A percentile compares a stretch with the other conserved stretches of the same genome.
Evolutionary conservation across 768 basidiomycete genomes (phyloP).

Genomic region (Phaeolepiota aurea): DNA sequence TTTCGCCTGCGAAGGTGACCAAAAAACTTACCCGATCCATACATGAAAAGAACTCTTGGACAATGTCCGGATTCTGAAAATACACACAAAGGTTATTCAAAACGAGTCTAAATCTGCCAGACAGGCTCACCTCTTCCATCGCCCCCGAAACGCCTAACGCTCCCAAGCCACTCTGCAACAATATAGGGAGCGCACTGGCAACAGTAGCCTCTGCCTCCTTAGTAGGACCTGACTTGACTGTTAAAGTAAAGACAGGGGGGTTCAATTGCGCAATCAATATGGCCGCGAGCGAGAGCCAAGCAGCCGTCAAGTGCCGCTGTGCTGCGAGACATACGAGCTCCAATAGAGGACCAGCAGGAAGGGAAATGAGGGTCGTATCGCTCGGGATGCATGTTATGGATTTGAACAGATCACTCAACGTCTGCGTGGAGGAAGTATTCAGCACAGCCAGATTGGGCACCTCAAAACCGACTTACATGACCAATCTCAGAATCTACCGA

Average conservation of each 20-base stretch:
- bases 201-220: conserved; percentile 52
- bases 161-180: conserved; percentile 51
- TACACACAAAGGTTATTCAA: background rate
- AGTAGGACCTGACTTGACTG: conserved; percentile 44
- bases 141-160: conserved; percentile 47
- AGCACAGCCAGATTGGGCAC: conserved; percentile 2
- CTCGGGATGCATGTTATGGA: conserved; percentile 76
- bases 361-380: conserved; percentile 70
- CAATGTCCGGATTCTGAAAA: conserved; percentile 80
- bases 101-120: background rate
- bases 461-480: conserved; percentile 43
- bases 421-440: conserved; percentile 33
- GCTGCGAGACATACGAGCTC: conserved; percentile 68
- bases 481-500: conserved; percentile 69
- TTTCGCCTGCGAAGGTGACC: background rate
- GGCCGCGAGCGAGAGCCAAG: conserved; percentile 79
- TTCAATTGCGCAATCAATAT: conserved; percentile 80
- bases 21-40: conserved; percentile 56
- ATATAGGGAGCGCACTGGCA: conserved; percentile 39
- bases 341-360: conserved; percentile 77
- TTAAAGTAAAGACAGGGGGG: conserved; percentile 47
- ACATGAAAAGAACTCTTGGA: conserved; percentile 82
- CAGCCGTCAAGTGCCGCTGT: conserved; percentile 63
- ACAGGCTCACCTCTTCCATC: conserved; percentile 57
- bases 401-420: conserved; percentile 76